Evolutionary conservation across 805 yeast species (phyloP).

Genomic region (Kluyveromyces siamensis): DNA sequence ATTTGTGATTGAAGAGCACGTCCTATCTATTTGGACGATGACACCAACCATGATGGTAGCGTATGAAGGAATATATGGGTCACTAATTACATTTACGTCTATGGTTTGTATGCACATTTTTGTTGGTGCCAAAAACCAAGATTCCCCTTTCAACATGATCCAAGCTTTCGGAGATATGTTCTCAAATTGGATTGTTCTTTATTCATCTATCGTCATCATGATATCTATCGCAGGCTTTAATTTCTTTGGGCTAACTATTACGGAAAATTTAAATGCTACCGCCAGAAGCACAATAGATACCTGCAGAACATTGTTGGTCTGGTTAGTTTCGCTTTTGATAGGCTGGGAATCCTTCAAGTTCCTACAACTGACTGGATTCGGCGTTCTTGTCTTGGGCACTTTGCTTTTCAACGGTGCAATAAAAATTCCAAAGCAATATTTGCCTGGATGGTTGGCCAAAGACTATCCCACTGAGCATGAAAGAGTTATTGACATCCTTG

Average conservation of each 20-base stretch:
- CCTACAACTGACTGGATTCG: constrained; percentile 60
- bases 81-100: constrained; percentile 33
- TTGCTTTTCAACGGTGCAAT: constrained; percentile 64
- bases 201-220: constrained; percentile 58
- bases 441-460: constrained; percentile 40
- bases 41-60: constrained; percentile 62
- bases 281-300: constrained; percentile 74
- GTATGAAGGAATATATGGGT: constrained; percentile 65
- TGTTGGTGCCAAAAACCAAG: constrained; percentile 12
- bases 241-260: constrained; percentile 62
- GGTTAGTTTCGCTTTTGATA: constrained; percentile 57
- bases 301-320: constrained; percentile 63
- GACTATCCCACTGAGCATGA: constrained; percentile 17
- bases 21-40: constrained; percentile 43
- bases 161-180: constrained; percentile 44
- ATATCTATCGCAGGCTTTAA: constrained; percentile 63
- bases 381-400: constrained; percentile 58
- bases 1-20: constrained; percentile 69
- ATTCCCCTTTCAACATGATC: constrained; percentile 44
- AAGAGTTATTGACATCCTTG: constrained; percentile 29
- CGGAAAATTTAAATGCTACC: constrained; percentile 61
- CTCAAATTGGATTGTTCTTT: constrained; percentile 33
- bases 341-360: constrained; percentile 69
- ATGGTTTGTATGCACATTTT: constrained; percentile 34
- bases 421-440: constrained; percentile 36